Evolutionary conservation across 768 basidiomycete genomes (phyloP).

Genomic region (Tephrocybe sp.): DNA sequence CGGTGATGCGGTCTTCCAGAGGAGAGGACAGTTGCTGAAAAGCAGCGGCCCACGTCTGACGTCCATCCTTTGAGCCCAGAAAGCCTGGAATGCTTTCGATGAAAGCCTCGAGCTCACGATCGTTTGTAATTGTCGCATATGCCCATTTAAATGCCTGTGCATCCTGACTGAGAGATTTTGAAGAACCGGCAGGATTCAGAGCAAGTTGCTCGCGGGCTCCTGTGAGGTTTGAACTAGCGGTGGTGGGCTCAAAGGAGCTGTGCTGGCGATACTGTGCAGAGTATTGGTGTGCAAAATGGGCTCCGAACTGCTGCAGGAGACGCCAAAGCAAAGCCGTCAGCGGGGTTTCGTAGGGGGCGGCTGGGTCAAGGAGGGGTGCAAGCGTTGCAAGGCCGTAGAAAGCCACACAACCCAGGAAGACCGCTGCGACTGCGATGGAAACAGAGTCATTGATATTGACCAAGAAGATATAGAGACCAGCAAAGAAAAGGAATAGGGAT

Average conservation of each 20-base stretch:
- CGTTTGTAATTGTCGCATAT: neutral
- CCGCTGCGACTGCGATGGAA: neutral
- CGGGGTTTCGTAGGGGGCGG: constrained; percentile 5
- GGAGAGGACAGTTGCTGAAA: neutral
- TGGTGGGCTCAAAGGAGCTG: neutral
- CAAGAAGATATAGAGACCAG: constrained; percentile 3
- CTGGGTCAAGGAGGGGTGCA: neutral
- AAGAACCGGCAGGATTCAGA: neutral
- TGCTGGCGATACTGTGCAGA: neutral
- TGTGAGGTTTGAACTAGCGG: neutral
- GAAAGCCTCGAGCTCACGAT: neutral
- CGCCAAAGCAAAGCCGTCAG: neutral
- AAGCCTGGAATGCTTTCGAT: constrained; percentile 1
- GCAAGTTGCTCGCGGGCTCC: neutral
- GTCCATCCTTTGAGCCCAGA: neutral
- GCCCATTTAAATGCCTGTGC: neutral
- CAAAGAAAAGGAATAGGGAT: constrained; percentile 8
- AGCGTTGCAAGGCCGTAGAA: constrained; percentile 1
- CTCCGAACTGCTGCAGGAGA: neutral
- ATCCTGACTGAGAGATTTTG: neutral
- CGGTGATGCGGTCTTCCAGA: neutral
- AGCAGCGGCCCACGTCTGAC: neutral
- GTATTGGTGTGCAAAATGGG: neutral
- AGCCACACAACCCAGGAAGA: neutral
- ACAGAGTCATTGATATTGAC: neutral